These are phyloP conservation scores for Aspergillus proliferans DNA, from an alignment of 2,329 filamentous ascomycete genomes.

Conservation along the genomic window DNA sequence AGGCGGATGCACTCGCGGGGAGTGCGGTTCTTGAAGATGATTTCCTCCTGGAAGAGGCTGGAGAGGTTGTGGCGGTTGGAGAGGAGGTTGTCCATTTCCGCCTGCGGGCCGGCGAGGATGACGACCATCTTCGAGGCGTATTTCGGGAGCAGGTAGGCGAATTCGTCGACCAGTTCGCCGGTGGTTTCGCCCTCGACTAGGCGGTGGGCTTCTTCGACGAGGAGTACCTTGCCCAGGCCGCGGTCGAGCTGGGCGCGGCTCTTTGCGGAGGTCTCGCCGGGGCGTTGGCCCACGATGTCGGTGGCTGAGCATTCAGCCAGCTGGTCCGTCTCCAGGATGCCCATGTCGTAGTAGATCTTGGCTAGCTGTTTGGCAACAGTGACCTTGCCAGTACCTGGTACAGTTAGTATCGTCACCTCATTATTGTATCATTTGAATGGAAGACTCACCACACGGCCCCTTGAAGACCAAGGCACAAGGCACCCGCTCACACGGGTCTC, in stretches of 20 bases:
- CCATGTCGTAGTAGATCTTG: conserved; percentile 17
- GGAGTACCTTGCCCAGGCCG: conserved; percentile 11
- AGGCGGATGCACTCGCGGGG: conserved; percentile 14
- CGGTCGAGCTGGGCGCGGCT: conserved; percentile 9
- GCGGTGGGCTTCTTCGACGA: conserved; percentile 14
- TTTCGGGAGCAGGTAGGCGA: conserved; percentile 12
- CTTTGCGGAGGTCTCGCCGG: conserved; percentile 5
- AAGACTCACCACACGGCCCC: conserved; percentile 8
- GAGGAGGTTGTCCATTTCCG: conserved; percentile 14
- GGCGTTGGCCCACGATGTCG: conserved; percentile 6
- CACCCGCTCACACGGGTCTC: conserved; percentile 8
- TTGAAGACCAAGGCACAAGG: conserved; percentile 16
- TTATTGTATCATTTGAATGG: no score
- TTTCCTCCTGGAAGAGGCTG: conserved; percentile 15
- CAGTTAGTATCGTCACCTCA: no score
- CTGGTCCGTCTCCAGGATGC: conserved; percentile 8
- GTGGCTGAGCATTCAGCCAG: conserved; percentile 12
- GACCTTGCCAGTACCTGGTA: conserved; percentile 10
- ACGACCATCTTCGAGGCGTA: conserved; percentile 11
- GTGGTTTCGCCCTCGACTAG: conserved; percentile 10
- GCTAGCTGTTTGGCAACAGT: conserved; percentile 11
- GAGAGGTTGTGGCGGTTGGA: conserved; percentile 13
- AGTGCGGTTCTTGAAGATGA: conserved; percentile 14
- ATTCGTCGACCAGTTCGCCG: conserved; percentile 9
- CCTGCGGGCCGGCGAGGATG: conserved; percentile 11